These are phyloP conservation scores for Moniliella sp. DNA, from an alignment of 1,284 basidiomycete species.

Conservation along the genomic window DNA sequence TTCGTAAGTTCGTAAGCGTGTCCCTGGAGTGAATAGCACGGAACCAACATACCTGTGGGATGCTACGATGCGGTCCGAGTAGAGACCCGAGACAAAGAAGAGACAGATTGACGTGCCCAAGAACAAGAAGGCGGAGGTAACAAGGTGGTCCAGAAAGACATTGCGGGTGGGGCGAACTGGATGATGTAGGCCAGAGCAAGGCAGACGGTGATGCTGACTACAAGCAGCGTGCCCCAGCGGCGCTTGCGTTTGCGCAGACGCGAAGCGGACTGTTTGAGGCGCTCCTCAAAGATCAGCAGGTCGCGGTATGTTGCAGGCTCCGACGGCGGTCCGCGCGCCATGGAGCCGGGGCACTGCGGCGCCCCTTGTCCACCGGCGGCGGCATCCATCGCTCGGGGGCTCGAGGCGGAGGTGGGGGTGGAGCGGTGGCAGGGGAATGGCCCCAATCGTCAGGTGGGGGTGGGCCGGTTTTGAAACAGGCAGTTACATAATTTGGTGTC, in stretches of 20 bases:
- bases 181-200: slow-evolving; percentile 52
- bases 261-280: slow-evolving; percentile 74
- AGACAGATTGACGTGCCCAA: slow-evolving; percentile 56
- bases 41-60: slow-evolving; percentile 55
- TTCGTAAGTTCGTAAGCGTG: not conserved
- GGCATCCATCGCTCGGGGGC: too few relatives aligned
- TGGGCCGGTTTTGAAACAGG: too few relatives aligned
- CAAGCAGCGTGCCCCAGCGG: slow-evolving; percentile 63
- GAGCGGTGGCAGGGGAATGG: too few relatives aligned
- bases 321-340: too few relatives aligned
- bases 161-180: slow-evolving; percentile 4
- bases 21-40: not conserved
- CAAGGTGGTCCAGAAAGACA: slow-evolving; percentile 10
- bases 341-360: too few relatives aligned
- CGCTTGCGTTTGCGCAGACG: slow-evolving; percentile 57
- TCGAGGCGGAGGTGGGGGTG: too few relatives aligned
- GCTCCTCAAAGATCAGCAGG: slow-evolving; percentile 76
- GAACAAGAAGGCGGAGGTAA: slow-evolving; percentile 18
- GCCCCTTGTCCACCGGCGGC: too few relatives aligned
- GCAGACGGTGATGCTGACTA: slow-evolving; percentile 49
- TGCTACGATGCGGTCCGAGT: slow-evolving; percentile 81
- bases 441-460: too few relatives aligned
- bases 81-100: slow-evolving; percentile 91
- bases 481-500: too few relatives aligned
- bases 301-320: slow-evolving; percentile 63